Conservation (phyloP, 2,329 filamentous ascomycete species). For the Ascochyta viciae-villosae region DNA sequence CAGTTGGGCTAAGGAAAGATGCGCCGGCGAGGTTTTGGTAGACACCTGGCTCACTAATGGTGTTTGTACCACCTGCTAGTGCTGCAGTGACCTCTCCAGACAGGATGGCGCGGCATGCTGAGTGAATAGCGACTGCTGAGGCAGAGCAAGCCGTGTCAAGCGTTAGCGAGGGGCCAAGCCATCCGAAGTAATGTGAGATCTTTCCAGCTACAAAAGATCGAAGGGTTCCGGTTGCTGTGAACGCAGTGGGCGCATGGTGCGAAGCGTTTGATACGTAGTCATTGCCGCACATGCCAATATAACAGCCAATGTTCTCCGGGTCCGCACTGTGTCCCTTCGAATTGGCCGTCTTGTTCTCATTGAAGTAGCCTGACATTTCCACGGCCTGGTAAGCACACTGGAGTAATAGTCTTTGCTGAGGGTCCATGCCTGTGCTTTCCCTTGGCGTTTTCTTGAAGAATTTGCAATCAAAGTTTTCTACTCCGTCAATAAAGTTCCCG, state of each 20-base stretch:
- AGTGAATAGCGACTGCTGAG: slow-evolving; percentile 29
- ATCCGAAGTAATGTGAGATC: slow-evolving; percentile 37
- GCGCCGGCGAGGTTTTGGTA: slow-evolving; percentile 48
- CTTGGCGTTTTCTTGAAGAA: slow-evolving; percentile 33
- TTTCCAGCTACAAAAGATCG: slow-evolving; percentile 30
- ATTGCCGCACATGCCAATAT: slow-evolving; percentile 34
- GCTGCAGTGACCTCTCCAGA: slow-evolving; percentile 36
- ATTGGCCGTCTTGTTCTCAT: not conserved
- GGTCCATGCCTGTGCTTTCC: slow-evolving; percentile 33
- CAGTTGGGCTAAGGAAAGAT: slow-evolving; percentile 53
- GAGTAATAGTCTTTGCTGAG: slow-evolving; percentile 34
- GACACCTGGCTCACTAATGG: slow-evolving; percentile 38
- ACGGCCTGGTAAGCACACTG: slow-evolving; percentile 47
- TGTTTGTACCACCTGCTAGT: slow-evolving; percentile 48
- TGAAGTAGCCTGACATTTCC: slow-evolving; percentile 39
- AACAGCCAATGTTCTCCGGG: slow-evolving; percentile 38
- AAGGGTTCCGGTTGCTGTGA: slow-evolving; percentile 31
- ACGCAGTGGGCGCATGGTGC: slow-evolving; percentile 31
- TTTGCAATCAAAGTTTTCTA: slow-evolving; percentile 40
- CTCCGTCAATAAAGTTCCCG: slow-evolving; percentile 34
- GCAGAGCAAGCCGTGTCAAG: slow-evolving; percentile 48
- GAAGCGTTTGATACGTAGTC: slow-evolving; percentile 46
- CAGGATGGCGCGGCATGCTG: slow-evolving; percentile 36
- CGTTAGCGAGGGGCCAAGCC: slow-evolving; percentile 29
- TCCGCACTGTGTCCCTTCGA: slow-evolving; percentile 14